phyloP scores from a whole-genome alignment of 768 basidiomycete species.

The Exidia glandulosa region DNA sequence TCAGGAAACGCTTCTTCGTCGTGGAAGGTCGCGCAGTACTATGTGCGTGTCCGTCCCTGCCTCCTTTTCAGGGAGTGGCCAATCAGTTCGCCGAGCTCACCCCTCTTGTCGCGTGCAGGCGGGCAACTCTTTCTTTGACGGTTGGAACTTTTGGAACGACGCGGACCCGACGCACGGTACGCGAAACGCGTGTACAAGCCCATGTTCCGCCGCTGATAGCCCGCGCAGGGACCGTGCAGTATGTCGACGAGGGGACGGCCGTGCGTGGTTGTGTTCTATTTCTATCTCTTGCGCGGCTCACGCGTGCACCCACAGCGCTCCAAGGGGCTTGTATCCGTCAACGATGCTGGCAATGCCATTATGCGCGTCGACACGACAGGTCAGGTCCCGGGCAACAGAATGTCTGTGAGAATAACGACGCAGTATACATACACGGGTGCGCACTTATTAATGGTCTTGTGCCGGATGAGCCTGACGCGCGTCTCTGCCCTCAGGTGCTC shows the following conservation, averaged over 20 bases:
- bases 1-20: neutral
- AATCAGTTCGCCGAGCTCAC: conserved; percentile 7
- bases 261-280: conserved; percentile 24
- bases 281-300: neutral
- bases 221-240: conserved; percentile 21
- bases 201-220: neutral
- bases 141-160: conserved; percentile 53
- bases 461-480: conserved; percentile 3
- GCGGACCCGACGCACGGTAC: conserved; percentile 21
- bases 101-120: conserved; percentile 36
- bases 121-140: conserved; percentile 69
- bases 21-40: conserved; percentile 24
- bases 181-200: neutral
- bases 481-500: conserved; percentile 24
- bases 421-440: conserved; percentile 41
- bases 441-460: conserved; percentile 17
- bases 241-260: conserved; percentile 49
- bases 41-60: conserved; percentile 4
- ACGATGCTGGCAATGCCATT: conserved; percentile 60
- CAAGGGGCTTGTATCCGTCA: conserved; percentile 54
- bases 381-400: conserved; percentile 52
- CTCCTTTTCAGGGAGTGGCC: neutral
- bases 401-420: conserved; percentile 70
- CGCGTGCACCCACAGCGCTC: conserved; percentile 27
- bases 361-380: conserved; percentile 86